Base-by-base conservation (phyloP, 495 filamentous ascomycete genomes). In the Penicillium tannophilum region DNA sequence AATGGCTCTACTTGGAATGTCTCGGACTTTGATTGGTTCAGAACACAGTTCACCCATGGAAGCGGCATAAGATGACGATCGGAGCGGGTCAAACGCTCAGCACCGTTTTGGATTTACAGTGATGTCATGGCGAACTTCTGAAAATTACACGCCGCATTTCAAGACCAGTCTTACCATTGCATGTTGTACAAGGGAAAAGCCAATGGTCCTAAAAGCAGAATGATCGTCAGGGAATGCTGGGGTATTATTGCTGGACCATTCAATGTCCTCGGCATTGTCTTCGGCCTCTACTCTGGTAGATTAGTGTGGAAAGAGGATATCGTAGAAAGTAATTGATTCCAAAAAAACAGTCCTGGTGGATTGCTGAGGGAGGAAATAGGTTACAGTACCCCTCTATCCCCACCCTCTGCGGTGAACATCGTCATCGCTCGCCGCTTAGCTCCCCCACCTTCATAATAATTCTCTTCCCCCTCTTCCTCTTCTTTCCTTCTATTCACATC, bases 51-150 rank as follows among this genome's bases (percentile, higher is more conserved):
- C 63, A 58, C 63, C 70, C 72, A 64, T 68, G 67, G 69, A 65
- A 63, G 50, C 62, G 61, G 67, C 62, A 63, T 66, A 50, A 71
- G 71, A 76, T 77, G 71, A 75, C 71, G 72, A 74, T 74, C 69
- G 60, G 48, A 35, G 60, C 53, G 69, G 71, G 60, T 65, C 69
- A 43, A 52, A 61, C 63, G 63, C 70, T 70, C 62, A 41, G 39
- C 39, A n/a, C 39, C 39, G 39, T 41, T 41, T 41, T 41, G 39
- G 39, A n/a, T 62, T 28, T 17, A 26, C 14, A 17, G 53, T 75
- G 72, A 75, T 72, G 71, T 75, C 72, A 75, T 73, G 6, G 57
- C 41, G 43, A 23, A 19, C 6, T 58, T 54, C 62, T 57, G 64
- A 62, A 60, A 65, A 36, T 36, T 36, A 36, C 33, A 45, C 36